phyloP scores from a whole-genome alignment of 1,139 yeast species.

The Groenewaldozyma auringiensis region DNA sequence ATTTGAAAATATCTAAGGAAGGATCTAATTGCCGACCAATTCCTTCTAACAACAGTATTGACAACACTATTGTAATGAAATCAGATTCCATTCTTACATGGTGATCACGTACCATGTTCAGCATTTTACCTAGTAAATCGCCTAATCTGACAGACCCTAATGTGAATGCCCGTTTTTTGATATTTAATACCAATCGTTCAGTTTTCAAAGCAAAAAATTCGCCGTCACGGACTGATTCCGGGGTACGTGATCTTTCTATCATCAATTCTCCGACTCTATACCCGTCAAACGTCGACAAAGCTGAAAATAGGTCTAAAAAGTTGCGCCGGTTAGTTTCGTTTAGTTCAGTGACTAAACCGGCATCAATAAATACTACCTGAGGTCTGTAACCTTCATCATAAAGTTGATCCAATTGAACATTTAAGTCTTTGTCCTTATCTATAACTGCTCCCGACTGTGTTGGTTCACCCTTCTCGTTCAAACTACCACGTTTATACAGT shows the following conservation, averaged over 20 bases:
- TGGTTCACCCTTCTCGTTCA: constrained; percentile 11
- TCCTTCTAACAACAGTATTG: constrained; percentile 83
- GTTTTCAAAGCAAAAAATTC: constrained; percentile 85
- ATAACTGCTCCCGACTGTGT: constrained; percentile 15
- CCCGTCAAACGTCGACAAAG: constrained; percentile 88
- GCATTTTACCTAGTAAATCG: constrained; percentile 77
- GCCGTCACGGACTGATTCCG: constrained; percentile 78
- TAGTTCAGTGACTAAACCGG: constrained; percentile 87
- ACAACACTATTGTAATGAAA: constrained; percentile 86
- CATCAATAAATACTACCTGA: constrained; percentile 84
- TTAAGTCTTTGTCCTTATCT: constrained; percentile 14
- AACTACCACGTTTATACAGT: constrained; percentile 37
- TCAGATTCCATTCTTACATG: constrained; percentile 98
- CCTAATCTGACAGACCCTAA: constrained; percentile 90
- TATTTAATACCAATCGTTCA: constrained; percentile 69
- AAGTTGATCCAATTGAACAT: constrained; percentile 39
- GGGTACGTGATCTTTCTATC: constrained; percentile 91
- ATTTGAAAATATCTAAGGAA: constrained; percentile 84
- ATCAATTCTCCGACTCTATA: constrained; percentile 89
- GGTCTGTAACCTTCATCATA: constrained; percentile 66
- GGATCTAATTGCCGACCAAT: constrained; percentile 94
- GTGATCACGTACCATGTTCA: constrained; percentile 83
- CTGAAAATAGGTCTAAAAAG: constrained; percentile 81
- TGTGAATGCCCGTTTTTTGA: constrained; percentile 83
- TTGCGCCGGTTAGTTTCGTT: constrained; percentile 70